Evolutionary conservation across 2,329 filamentous ascomycete genomes (phyloP).

Genomic region (Venturia nashicola): DNA sequence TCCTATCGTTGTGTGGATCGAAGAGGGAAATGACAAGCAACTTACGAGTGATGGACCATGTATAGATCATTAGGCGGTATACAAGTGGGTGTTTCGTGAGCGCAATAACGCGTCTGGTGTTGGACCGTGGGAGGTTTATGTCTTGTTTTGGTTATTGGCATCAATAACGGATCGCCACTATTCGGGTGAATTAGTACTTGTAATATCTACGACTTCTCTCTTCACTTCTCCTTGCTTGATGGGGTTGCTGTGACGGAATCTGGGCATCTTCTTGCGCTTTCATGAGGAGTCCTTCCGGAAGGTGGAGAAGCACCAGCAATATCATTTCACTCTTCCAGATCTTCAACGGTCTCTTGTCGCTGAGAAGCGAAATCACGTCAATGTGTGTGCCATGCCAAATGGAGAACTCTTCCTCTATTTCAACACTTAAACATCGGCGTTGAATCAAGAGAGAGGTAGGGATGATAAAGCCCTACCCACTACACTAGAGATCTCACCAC

Average conservation of each 20-base stretch:
- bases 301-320: neutral
- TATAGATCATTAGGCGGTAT: neutral
- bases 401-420: neutral
- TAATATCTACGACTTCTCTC: neutral
- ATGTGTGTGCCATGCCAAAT: neutral
- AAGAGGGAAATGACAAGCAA: neutral
- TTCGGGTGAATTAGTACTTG: neutral
- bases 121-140: neutral
- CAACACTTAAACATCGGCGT: too few relatives aligned
- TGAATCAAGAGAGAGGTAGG: too few relatives aligned
- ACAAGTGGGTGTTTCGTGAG: neutral
- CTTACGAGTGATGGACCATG: constrained; percentile 2
- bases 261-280: neutral
- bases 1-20: neutral
- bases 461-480: too few relatives aligned
- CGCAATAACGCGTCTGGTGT: neutral
- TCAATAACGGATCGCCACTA: neutral
- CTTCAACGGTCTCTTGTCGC: neutral
- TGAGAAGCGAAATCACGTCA: neutral
- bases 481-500: too few relatives aligned
- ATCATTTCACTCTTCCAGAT: neutral
- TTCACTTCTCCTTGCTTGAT: neutral
- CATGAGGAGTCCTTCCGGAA: neutral
- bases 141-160: neutral
- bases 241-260: neutral